Evolutionary conservation across 169 alveolate genomes (phyloP), one percentile per base, ranked within the genome.

Genomic region (Besnoitia besnoiti): DNA sequence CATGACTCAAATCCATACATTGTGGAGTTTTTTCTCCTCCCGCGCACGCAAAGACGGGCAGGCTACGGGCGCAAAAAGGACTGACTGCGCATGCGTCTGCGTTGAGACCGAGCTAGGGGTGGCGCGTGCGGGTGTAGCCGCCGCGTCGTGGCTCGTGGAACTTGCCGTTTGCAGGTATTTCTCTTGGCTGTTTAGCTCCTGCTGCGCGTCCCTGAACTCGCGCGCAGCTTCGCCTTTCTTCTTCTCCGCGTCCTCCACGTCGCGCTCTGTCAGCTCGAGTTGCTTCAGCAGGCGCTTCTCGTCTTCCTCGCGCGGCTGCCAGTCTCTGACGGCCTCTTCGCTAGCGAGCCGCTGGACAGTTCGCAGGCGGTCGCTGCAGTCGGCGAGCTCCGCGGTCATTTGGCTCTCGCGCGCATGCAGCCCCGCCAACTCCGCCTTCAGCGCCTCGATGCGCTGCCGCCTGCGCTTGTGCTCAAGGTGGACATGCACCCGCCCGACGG

Each of bases 401-500:
- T 77, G 59, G 14, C 24, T 24, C 55, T 77, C 61, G 35, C 40
- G 87, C 59, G 49, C 59, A 77, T 37, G 59, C 87, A 77, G 59
- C 21, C 35, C 1, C n/a, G 87, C 59, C 35, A 35, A 30, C 87
- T 77, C 87, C 21, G 87, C 59, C 40, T 35, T 19, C 39, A 21
- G 55, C 10, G 49, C 37, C 59, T 77, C 61, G 33, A 77, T 30
- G 40, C 50, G 40, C 87, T 42, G 87, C 87, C 40, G 87, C 8
- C 49, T 19, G 7, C 87, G 49, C 55, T 35, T 51, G 3, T 77
- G 59, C n/a, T 77, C 87, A 0, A 14, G 61, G 40, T 5, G 87
- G 39, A 77, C 87, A 37, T 77, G 87, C 87, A 0, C 19, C 42
- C 87, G 87, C n/a, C 87, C 87, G 19, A 77, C 87, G n/a, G 59